Conservation (phyloP, 2,329 filamentous ascomycete species). For the Fusarium sp. region DNA sequence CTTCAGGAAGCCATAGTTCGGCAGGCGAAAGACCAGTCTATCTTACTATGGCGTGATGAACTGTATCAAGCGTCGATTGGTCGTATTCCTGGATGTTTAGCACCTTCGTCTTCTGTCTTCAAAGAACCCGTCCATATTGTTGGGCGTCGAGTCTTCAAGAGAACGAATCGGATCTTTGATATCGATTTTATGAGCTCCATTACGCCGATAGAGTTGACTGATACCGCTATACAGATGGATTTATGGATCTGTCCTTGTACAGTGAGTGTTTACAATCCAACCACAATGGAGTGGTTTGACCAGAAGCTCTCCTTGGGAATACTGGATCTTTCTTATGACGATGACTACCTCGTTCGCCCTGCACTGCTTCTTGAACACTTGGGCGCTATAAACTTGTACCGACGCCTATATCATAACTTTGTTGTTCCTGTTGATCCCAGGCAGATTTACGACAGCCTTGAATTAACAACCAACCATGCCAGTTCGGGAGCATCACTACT, state of each 20-base stretch:
- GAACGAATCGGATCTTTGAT: slow-evolving; percentile 27
- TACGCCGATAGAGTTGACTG: slow-evolving; percentile 36
- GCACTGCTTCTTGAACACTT: slow-evolving; percentile 40
- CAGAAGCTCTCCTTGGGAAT: slow-evolving; percentile 37
- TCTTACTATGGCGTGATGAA: slow-evolving; percentile 34
- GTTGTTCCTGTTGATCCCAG: slow-evolving; percentile 37
- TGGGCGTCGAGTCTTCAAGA: slow-evolving; percentile 35
- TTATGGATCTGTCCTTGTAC: slow-evolving; percentile 42
- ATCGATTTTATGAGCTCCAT: slow-evolving; percentile 37
- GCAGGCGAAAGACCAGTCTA: slow-evolving; percentile 42
- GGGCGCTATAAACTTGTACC: slow-evolving; percentile 30
- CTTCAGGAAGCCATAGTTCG: slow-evolving; percentile 43
- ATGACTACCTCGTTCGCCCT: slow-evolving; percentile 40
- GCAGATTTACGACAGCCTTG: not conserved
- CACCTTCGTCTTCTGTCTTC: slow-evolving; percentile 27
- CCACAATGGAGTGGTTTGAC: not conserved
- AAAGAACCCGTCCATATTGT: slow-evolving; percentile 29
- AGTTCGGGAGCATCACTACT: not conserved
- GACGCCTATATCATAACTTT: slow-evolving; percentile 31
- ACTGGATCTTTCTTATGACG: slow-evolving; percentile 37
- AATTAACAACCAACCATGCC: not conserved
- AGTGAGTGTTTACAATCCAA: not conserved
- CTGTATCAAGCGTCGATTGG: not conserved
- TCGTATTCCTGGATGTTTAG: slow-evolving; percentile 32
- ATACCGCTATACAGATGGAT: slow-evolving; percentile 32